A percentile compares a stretch with the other conserved stretches of the same genome.
Evolutionary conservation across 192 early-diverging fungal species (phyloP).

Genomic region (Martensiomyces pterosporus): DNA sequence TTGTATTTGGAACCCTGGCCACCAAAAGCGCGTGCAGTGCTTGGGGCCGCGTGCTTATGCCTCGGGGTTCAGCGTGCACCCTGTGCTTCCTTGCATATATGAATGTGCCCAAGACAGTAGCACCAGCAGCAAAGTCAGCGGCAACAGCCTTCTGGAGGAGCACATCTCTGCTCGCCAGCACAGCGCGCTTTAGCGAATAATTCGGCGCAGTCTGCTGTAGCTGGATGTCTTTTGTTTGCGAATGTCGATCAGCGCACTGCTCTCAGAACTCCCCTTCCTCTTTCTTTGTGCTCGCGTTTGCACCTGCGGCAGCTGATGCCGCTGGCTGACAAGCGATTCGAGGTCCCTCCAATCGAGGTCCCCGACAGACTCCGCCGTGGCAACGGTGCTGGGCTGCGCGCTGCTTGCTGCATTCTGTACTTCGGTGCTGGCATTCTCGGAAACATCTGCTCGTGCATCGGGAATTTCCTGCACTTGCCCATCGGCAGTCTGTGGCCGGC

Average conservation of each 20-base stretch:
- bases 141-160: no score
- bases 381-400: slow-evolving; percentile 18
- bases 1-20: no score
- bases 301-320: not conserved
- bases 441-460: not conserved
- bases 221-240: slow-evolving; percentile 14
- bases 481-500: slow-evolving; percentile 7
- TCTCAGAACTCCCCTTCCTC: not conserved
- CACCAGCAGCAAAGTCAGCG: no score
- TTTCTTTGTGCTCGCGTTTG: slow-evolving; percentile 1
- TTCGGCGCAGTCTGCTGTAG: slow-evolving; percentile 3
- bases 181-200: no score
- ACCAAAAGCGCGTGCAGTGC: no score
- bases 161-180: no score
- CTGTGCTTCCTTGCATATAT: no score
- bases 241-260: slow-evolving; percentile 15
- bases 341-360: slow-evolving; percentile 26
- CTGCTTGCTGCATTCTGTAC: no score
- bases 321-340: slow-evolving; percentile 12
- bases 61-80: no score
- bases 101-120: no score
- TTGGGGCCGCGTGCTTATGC: no score
- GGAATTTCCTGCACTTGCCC: not conserved
- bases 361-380: slow-evolving; percentile 22
- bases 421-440: no score